A percentile compares a stretch with the other conserved stretches of the same genome.
Evolutionary conservation across 2,329 filamentous ascomycete genomes (phyloP).

Genomic region (Trichoderma sp.): DNA sequence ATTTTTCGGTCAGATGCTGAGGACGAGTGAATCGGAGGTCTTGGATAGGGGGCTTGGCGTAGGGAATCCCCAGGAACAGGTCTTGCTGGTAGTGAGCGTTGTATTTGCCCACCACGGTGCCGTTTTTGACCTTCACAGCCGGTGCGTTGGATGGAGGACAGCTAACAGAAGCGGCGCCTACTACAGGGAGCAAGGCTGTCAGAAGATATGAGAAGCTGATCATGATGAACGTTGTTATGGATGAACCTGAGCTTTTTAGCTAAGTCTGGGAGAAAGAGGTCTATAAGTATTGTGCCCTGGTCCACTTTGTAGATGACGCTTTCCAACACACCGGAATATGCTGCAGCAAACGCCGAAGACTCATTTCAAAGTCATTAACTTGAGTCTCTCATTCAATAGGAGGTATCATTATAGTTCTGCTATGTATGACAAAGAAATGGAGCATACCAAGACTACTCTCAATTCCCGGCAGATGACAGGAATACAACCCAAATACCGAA

Average conservation of each 20-base stretch:
- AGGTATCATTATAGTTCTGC: not conserved
- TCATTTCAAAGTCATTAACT: not conserved
- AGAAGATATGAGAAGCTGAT: not conserved
- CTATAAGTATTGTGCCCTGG: not conserved
- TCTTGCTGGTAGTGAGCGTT: not conserved
- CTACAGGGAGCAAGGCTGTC: not conserved
- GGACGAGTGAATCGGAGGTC: not conserved
- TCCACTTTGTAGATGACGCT: not conserved
- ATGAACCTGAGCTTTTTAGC: not conserved
- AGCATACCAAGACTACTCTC: not conserved
- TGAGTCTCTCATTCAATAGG: not conserved
- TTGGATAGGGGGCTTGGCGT: not conserved
- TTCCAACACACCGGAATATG: not conserved
- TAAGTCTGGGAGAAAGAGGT: not conserved
- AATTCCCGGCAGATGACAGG: not conserved
- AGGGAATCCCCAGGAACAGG: not conserved
- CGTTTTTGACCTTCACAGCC: not conserved
- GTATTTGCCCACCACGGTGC: not conserved
- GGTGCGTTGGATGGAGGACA: not conserved
- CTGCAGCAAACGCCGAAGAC: not conserved
- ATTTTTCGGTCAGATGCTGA: not conserved
- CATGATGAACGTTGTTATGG: not conserved
- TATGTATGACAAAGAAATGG: not conserved
- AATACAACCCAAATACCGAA: not conserved
- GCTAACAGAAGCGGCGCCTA: not conserved